Evolutionary conservation across 2,329 filamentous ascomycete genomes (phyloP), one percentile per base, ranked within the genome.

Genomic region (Botryotinia narcissicola): DNA sequence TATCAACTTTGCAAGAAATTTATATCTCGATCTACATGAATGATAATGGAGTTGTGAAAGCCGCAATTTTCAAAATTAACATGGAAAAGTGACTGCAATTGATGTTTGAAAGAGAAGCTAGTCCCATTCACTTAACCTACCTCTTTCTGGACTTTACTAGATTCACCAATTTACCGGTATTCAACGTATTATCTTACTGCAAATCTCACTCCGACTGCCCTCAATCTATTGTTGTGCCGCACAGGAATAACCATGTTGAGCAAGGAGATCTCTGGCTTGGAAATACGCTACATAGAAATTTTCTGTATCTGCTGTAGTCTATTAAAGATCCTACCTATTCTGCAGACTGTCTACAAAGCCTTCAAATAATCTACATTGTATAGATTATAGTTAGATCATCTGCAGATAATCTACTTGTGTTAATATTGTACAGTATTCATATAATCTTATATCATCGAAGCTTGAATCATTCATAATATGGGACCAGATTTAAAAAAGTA

Each of bases 21-120:
- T 3, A 54, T n/a, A 2, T 7, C 5, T 22, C 25, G 5, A 3
- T n/a, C 4, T n/a, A 7, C 6, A 8, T 25, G 2, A 16, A 7
- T 54, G 25, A 54, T 12, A 1, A 12, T 2, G 18, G 3, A 16
- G 14, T 6, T 14, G 6, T 29, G 14, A n/a, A n/a, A 3, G 6
- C 6, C 1, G 4, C 3, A 18, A 29, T 29, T 7, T 29, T 29
- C n/a, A 57, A 57, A 32, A 9, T 29, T 0, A 3, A 54, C 5
- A n/a, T 16, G 12, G 6, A 54, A n/a, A 54, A n/a, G 5, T 54
- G 42, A 18, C 16, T 44, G 0, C 16, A 44, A 20, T 44, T 46
- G 14, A 57, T 32, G 1, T 29, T 54, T 12, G 48, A n/a, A 16
- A 54, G 12, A 7, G 48, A 54, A 54, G 25, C 5, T 51, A 16